Evolutionary conservation across 176 grass and related monocot genomes (phyloP), one percentile per base, ranked within the genome.

Genomic region (Zizania latifolia): DNA sequence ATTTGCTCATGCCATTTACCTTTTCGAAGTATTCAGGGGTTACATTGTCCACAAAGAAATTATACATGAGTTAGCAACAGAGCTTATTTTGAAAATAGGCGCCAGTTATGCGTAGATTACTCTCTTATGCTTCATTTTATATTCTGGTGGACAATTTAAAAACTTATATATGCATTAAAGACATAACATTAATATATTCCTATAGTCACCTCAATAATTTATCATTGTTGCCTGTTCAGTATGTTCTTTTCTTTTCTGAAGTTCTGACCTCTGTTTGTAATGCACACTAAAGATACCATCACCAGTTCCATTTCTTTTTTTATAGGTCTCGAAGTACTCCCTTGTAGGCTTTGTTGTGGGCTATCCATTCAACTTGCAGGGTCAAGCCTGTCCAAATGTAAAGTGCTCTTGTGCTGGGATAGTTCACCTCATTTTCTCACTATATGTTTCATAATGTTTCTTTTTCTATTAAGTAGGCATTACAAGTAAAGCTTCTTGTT

Each of bases 401-500:
- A 68, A 31, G 29, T 80, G 16, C 5, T 16, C 55, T 57, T 63
- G 22, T 67, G 59, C 44, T 84, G 62, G 16, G 41, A 75, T 27
- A 70, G 45, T 69, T 55, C 29, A 41, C 6, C 10, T 1, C 46
- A 23, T 35, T 16, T 80, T 70, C 48, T 33, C 35, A 30, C 16
- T 74, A 70, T 36, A 73, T 29, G 19, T 74, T 66, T 53, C 45
- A 5, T 90, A 62, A 82, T 91, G 65, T 87, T n/a, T n/a, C n/a
- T n/a, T 75, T 77, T 86, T 58, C 67, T 81, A 28, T 77, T 50
- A 67, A 82, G 26, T 66, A 97, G 90, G 86, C 90, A 70, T 38
- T 85, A 72, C 93, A 93, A 75, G 88, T 93, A 73, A 93, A 76
- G 60, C 93, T 91, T 82, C 89, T 97, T 65, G 76, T 88, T 41